Base-by-base conservation (phyloP, 129 eudicot genomes). In the Centaurea solstitialis region DNA sequence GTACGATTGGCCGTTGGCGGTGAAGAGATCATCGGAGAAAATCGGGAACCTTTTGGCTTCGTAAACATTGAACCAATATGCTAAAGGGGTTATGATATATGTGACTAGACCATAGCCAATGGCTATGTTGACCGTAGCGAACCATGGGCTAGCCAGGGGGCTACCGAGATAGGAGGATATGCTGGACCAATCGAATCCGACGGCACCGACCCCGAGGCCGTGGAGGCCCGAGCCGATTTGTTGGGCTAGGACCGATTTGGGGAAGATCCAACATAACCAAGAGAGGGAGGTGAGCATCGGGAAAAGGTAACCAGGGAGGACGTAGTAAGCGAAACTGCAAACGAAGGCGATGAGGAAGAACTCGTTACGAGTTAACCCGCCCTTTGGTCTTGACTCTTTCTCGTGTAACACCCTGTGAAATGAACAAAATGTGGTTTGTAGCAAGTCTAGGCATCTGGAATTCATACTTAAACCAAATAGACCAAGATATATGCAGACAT, bases 71-170 rank as follows among this genome's bases (percentile, higher is more conserved):
- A 89, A 75, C 88, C 90, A 85, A 68, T 91, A 91, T 72, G 82
- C 78, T 64, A 87, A 38, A 45, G 93, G 97, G 70, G 97, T 87
- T 17, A 89, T 53, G 24, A 91, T 78, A 64, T 91, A 91, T 57
- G 87, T 87, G 68, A 88, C 81, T 12, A 87, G 78, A 77, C 17
- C 69, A 82, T 85, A 89, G 40, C 91, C 91, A 71, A 84, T 74
- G 43, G 91, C 93, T 84, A 91, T 81, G 71, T 91, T 91, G 6
- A 83, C 97, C 67, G 97, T 89, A 11, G 93, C 90, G 59, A 91
- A 89, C 97, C 97, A 91, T 37, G 97, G 93, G 85, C 97, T 91
- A 39, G 97, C 97, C 64, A 91, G 83, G 17, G 96, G 93, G 81
- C 91, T 89, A 15, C 91, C 91, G 15, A 89, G 90, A 76, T 91